Percentiles rank a stretch among this genome's conserved stretches.
Conservation (phyloP, 2,329 filamentous ascomycete species). For the Madurella mycetomatis region DNA sequence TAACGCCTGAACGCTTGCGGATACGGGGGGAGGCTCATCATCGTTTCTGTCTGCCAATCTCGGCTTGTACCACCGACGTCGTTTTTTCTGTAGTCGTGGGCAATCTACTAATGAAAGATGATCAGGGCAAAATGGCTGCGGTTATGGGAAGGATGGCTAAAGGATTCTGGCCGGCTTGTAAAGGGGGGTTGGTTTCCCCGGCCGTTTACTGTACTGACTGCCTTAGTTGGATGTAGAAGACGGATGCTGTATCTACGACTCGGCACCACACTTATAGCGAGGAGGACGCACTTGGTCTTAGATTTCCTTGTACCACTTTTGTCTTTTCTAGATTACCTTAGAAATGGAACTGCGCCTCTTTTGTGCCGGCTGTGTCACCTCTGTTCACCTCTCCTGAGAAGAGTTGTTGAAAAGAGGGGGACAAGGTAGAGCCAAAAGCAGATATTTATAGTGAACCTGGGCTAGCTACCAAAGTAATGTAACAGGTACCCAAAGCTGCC, state of each 20-base stretch:
- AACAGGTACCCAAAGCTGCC: no score
- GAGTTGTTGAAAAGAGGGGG: no score
- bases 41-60: neutral
- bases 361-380: neutral
- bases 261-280: neutral
- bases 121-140: neutral
- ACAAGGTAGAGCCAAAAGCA: no score
- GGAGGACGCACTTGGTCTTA: conserved; percentile 5
- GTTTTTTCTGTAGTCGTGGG: neutral
- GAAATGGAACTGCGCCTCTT: conserved; percentile 5
- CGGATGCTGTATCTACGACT: neutral
- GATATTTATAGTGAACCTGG: no score
- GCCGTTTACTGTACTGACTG: no score
- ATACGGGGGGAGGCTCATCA: neutral
- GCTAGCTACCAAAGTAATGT: no score
- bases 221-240: neutral
- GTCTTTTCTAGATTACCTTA: neutral
- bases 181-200: no score
- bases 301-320: conserved; percentile 1
- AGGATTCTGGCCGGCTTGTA: no score
- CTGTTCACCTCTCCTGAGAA: no score
- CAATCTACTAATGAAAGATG: neutral
- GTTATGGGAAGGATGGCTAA: neutral
- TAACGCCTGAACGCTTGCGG: neutral
- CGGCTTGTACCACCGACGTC: neutral